Conservation (phyloP, 2,329 filamentous ascomycete genomes). For the Bipolaris bicolor region DNA sequence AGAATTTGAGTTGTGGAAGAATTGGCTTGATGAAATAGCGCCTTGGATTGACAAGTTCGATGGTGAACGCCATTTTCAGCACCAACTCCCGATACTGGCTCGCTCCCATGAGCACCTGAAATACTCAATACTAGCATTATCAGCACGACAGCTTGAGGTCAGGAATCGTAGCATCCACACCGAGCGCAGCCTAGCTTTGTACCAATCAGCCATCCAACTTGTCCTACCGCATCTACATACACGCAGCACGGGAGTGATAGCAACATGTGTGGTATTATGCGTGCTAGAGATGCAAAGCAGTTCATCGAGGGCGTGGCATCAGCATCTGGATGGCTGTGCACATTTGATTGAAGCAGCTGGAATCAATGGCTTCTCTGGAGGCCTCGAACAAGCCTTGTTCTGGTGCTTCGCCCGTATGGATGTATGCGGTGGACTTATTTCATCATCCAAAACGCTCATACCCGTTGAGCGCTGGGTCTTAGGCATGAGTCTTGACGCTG, state of each 20-base stretch:
- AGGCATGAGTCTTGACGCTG: constrained; percentile 46
- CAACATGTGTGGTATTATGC: constrained; percentile 56
- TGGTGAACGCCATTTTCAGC: constrained; percentile 59
- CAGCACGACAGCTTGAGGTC: constrained; percentile 61
- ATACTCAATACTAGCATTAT: constrained; percentile 62
- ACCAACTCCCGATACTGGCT: constrained; percentile 59
- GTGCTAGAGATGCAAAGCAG: constrained; percentile 59
- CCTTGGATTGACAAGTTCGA: constrained; percentile 66
- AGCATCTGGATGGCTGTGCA: constrained; percentile 64
- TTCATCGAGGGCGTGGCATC: constrained; percentile 59
- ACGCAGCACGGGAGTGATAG: constrained; percentile 55
- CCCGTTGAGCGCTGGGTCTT: constrained; percentile 59
- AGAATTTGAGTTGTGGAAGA: constrained; percentile 26
- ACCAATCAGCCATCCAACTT: constrained; percentile 61
- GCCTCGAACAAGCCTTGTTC: constrained; percentile 61
- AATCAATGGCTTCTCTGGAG: constrained; percentile 59
- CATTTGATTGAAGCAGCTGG: constrained; percentile 59
- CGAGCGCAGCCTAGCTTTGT: constrained; percentile 60
- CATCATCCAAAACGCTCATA: constrained; percentile 57
- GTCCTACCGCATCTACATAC: constrained; percentile 53
- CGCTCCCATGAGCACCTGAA: constrained; percentile 57
- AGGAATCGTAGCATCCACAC: constrained; percentile 55
- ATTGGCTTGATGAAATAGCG: constrained; percentile 61
- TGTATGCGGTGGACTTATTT: constrained; percentile 62
- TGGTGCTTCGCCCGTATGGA: constrained; percentile 67